Conservation (phyloP, 129 eudicot genomes). For the Escallonia herrerae region DNA sequence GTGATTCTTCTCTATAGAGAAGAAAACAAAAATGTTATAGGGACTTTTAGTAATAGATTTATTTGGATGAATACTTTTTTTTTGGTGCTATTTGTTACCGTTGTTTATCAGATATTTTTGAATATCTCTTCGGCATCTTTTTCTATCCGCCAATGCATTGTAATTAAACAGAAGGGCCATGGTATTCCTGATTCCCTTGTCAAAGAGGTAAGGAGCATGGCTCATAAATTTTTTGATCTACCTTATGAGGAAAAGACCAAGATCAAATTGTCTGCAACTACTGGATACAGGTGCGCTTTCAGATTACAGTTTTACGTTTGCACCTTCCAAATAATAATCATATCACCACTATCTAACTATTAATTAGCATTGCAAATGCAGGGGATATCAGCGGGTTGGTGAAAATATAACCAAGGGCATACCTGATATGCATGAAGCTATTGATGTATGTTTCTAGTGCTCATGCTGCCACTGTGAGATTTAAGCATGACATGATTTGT, state of each 20-base stretch:
- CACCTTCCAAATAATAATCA: neutral
- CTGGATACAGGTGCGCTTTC: slow-evolving; percentile 83
- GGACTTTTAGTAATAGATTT: too few species aligned
- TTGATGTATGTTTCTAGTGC: slow-evolving; percentile 62
- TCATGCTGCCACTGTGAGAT: neutral
- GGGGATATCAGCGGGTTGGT: slow-evolving; percentile 86
- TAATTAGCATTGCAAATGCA: slow-evolving; percentile 23
- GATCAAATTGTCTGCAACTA: slow-evolving; percentile 47
- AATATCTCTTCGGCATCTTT: neutral
- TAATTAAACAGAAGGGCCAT: slow-evolving; percentile 66
- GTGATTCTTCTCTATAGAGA: too few species aligned
- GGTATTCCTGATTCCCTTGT: slow-evolving; percentile 75
- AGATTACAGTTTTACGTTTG: neutral
- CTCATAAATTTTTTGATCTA: slow-evolving; percentile 57
- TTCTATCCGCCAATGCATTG: slow-evolving; percentile 7
- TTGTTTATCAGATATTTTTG: neutral
- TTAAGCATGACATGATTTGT: too few species aligned
- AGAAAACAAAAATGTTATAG: too few species aligned
- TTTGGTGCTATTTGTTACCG: neutral
- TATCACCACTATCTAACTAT: neutral
- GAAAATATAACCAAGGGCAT: slow-evolving; percentile 82
- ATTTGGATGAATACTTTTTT: too few species aligned
- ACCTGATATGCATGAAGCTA: slow-evolving; percentile 91
- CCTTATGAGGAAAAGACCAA: slow-evolving; percentile 82
- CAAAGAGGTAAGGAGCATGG: slow-evolving; percentile 52